A percentile compares a stretch with the other conserved stretches of the same genome.
These are phyloP conservation scores for Amanita exitialis DNA, from an alignment of 768 basidiomycete species.

Conservation along the genomic window DNA sequence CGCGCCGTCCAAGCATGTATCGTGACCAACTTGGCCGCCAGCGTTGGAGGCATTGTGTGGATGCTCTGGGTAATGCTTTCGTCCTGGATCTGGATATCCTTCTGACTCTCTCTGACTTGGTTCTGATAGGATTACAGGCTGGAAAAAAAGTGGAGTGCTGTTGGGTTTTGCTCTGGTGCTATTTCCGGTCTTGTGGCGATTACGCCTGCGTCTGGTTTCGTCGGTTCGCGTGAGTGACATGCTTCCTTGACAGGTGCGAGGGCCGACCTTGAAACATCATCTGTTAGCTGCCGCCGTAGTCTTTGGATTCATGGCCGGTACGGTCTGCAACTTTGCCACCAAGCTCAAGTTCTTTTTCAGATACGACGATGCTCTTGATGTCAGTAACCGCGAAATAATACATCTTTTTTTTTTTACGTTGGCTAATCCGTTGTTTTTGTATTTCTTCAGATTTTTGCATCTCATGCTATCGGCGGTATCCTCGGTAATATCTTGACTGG, in stretches of 20 bases:
- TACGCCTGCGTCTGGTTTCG: constrained; percentile 77
- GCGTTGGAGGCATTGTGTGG: constrained; percentile 84
- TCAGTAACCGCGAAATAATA: constrained; percentile 20
- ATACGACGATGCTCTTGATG: constrained; percentile 78
- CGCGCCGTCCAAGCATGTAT: constrained; percentile 85
- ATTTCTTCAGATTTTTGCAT: constrained; percentile 72
- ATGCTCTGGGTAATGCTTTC: constrained; percentile 67
- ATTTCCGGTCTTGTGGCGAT: constrained; percentile 87
- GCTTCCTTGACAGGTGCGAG: not conserved
- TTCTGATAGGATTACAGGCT: constrained; percentile 68
- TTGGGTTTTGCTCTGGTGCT: constrained; percentile 94
- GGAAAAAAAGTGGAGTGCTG: constrained; percentile 87
- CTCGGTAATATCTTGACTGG: constrained; percentile 81
- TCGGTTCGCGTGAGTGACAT: constrained; percentile 51
- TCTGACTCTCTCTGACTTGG: not conserved
- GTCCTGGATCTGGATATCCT: not conserved
- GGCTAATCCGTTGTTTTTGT: not conserved
- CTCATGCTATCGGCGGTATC: constrained; percentile 69
- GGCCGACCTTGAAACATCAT: not conserved
- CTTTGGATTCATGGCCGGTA: constrained; percentile 80
- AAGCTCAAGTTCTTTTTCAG: constrained; percentile 78
- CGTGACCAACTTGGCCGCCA: constrained; percentile 88
- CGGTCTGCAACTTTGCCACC: constrained; percentile 90
- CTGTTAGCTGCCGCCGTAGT: constrained; percentile 66
- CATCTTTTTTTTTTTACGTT: too few relatives aligned